Evolutionary conservation across 129 eudicot genomes (phyloP).

Genomic region (Flaveria brownii): DNA sequence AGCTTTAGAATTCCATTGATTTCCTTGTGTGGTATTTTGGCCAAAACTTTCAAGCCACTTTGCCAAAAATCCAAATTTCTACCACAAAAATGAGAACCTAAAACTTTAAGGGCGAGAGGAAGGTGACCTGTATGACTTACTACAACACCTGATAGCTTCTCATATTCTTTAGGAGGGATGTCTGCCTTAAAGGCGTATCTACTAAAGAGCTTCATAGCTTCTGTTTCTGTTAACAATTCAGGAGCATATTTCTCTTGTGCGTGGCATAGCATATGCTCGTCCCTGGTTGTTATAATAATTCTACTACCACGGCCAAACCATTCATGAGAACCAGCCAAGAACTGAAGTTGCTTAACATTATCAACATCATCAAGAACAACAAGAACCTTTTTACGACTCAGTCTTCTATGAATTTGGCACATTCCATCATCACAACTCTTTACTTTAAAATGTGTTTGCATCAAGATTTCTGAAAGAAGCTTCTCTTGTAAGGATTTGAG

Average conservation of each 20-base stretch:
- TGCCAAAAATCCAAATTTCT: slow-evolving; percentile 6
- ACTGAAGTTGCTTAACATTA: not conserved
- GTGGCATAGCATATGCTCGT: not conserved
- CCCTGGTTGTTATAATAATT: slow-evolving; percentile 6
- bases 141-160: not conserved
- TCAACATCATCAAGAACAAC: slow-evolving; percentile 1
- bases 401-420: not conserved
- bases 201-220: slow-evolving; percentile 16
- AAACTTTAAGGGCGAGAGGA: slow-evolving; percentile 6
- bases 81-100: slow-evolving; percentile 16
- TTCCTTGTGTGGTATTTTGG: slow-evolving; percentile 4
- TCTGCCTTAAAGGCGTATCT: slow-evolving; percentile 7
- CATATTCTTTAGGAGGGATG: not conserved
- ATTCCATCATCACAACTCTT: not conserved
- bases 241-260: slow-evolving; percentile 10
- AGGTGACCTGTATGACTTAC: slow-evolving; percentile 6
- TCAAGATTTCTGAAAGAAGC: slow-evolving; percentile 2
- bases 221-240: not conserved
- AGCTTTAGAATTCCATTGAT: not conserved
- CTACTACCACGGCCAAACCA: slow-evolving; percentile 11
- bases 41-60: not conserved
- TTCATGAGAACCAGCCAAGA: not conserved
- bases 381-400: not conserved
- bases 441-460: not conserved
- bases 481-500: slow-evolving; percentile 6